phyloP scores from a whole-genome alignment of 1,284 basidiomycete genomes.

The Grifola frondosa region DNA sequence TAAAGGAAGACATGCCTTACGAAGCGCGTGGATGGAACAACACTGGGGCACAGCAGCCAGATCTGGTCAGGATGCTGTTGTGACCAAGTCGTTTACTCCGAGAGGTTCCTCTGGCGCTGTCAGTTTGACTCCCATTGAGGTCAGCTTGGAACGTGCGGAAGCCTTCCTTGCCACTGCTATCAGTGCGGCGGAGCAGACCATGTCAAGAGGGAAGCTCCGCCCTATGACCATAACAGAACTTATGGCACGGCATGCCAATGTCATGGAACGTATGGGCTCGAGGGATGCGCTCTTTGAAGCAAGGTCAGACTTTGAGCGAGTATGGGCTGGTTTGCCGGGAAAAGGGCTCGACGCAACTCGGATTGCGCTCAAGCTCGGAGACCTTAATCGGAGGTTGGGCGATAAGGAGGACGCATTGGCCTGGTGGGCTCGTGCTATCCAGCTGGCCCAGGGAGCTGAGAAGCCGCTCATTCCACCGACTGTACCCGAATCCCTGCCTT shows the following conservation, averaged over 20 bases:
- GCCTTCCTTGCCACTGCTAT: conserved; percentile 56
- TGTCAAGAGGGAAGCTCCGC: conserved; percentile 38
- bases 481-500: conserved; percentile 46
- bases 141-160: conserved; percentile 52
- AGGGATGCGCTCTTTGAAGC: conserved; percentile 56
- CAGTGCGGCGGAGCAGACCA: conserved; percentile 42
- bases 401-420: conserved; percentile 51
- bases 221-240: conserved; percentile 60
- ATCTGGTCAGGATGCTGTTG: conserved; percentile 38
- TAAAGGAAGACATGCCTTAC: conserved; percentile 63
- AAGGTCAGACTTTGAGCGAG: conserved; percentile 60
- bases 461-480: conserved; percentile 17
- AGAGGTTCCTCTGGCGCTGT: conserved; percentile 36
- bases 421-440: conserved; percentile 68
- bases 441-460: conserved; percentile 37
- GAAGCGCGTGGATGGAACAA: conserved; percentile 77
- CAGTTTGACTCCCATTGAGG: conserved; percentile 48
- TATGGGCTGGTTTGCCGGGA: conserved; percentile 49
- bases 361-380: conserved; percentile 64
- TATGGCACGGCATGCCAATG: conserved; percentile 57
- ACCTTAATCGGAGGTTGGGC: conserved; percentile 56
- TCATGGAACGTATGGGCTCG: conserved; percentile 70
- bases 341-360: conserved; percentile 50
- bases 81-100: conserved; percentile 37
- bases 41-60: conserved; percentile 71